These are phyloP conservation scores for Sclerotinia borealis DNA, from an alignment of 2,329 filamentous ascomycete species.

Conservation along the genomic window DNA sequence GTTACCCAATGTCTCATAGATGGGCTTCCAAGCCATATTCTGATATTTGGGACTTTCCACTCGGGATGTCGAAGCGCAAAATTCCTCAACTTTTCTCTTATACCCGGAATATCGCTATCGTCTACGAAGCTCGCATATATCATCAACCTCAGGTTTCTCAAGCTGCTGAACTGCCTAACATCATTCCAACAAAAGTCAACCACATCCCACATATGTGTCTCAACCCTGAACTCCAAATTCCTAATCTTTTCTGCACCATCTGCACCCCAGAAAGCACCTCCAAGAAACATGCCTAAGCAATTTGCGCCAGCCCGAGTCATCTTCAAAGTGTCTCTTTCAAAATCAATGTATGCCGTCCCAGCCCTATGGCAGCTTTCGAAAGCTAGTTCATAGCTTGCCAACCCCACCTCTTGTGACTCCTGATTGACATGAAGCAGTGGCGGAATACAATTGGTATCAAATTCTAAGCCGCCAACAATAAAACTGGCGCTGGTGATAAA, in stretches of 20 bases:
- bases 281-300: constrained; percentile 19
- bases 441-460: constrained; percentile 14
- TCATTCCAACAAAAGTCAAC: neutral
- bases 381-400: constrained; percentile 17
- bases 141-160: neutral
- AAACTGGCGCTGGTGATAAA: neutral
- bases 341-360: constrained; percentile 22
- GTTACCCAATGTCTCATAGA: too few relatives aligned
- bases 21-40: neutral
- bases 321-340: constrained; percentile 17
- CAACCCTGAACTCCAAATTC: constrained; percentile 17
- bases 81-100: neutral
- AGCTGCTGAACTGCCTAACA: neutral
- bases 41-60: neutral
- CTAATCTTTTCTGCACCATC: constrained; percentile 18
- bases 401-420: constrained; percentile 20
- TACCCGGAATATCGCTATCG: neutral
- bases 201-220: neutral
- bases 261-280: constrained; percentile 15
- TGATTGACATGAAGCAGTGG: constrained; percentile 19
- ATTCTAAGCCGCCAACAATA: neutral
- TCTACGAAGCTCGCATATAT: neutral
- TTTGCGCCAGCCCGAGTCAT: constrained; percentile 14
- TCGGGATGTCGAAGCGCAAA: neutral
- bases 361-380: constrained; percentile 14